Evolutionary conservation across 345 rosid species (phyloP).

Genomic region (Salix brachista): DNA sequence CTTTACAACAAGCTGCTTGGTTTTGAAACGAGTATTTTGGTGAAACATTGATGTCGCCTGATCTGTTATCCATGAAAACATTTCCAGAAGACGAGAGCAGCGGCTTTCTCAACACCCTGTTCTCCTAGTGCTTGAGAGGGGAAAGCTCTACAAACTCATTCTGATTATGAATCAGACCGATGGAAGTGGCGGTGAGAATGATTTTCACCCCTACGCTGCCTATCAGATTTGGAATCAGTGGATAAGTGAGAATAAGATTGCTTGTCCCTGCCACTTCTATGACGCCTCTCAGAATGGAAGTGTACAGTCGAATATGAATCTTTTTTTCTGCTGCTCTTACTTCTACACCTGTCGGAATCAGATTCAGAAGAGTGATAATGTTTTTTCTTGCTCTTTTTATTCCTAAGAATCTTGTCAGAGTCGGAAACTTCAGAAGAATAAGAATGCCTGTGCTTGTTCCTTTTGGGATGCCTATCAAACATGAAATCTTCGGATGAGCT

Average conservation of each 20-base stretch:
- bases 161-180: not conserved
- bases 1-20: not conserved
- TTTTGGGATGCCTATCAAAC: conserved; percentile 26
- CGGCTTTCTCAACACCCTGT: not conserved
- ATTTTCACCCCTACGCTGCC: conserved; percentile 10
- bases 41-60: not conserved
- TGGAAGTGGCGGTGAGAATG: not conserved
- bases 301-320: conserved; percentile 18
- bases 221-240: conserved; percentile 21
- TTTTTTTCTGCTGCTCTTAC: conserved; percentile 16
- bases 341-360: conserved; percentile 15
- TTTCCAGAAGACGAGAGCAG: not conserved
- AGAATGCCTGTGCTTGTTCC: conserved; percentile 23
- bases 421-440: conserved; percentile 34
- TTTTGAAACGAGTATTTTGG: too few species aligned
- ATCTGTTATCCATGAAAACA: not conserved
- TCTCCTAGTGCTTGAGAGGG: not conserved
- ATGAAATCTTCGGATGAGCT: conserved; percentile 37
- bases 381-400: conserved; percentile 22
- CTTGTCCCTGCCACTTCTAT: conserved; percentile 27
- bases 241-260: conserved; percentile 12
- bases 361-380: conserved; percentile 9
- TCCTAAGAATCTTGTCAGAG: conserved; percentile 25
- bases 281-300: conserved; percentile 23
- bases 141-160: not conserved